A percentile compares a stretch with the other conserved stretches of the same genome.
phyloP scores from a whole-genome alignment of 2,329 filamentous ascomycete genomes.

The Rhytidhysteron rufulum region DNA sequence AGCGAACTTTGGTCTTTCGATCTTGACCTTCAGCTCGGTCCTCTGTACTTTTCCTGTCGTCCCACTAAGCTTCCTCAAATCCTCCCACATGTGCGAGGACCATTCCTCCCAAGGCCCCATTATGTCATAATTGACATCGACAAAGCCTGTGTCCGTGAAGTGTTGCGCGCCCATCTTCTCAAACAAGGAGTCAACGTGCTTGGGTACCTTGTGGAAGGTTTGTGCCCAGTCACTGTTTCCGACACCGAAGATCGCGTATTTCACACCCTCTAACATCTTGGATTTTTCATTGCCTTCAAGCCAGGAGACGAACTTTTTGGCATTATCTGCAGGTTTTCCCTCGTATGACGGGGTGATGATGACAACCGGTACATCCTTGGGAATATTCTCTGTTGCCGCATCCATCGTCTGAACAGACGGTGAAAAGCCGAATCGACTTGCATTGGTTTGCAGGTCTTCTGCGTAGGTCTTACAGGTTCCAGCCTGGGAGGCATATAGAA shows the following conservation, averaged over 20 bases:
- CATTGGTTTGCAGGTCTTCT: constrained; percentile 19
- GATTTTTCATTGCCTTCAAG: constrained; percentile 14
- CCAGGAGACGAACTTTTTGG: constrained; percentile 30
- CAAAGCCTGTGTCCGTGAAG: constrained; percentile 50
- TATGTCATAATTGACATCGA: constrained; percentile 45
- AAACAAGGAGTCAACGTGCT: constrained; percentile 38
- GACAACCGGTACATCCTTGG: constrained; percentile 23
- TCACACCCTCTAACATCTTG: constrained; percentile 15
- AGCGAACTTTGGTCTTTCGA: constrained; percentile 11
- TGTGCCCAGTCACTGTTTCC: constrained; percentile 27
- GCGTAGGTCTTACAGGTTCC: constrained; percentile 33
- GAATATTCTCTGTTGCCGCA: constrained; percentile 13
- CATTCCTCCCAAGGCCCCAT: constrained; percentile 16
- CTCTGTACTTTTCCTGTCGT: too few relatives aligned
- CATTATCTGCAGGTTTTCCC: constrained; percentile 34
- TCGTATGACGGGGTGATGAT: constrained; percentile 34
- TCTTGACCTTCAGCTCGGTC: constrained; percentile 3
- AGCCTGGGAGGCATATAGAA: constrained; percentile 28
- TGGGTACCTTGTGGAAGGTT: constrained; percentile 34
- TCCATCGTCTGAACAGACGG: constrained; percentile 22
- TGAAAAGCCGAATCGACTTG: constrained; percentile 17
- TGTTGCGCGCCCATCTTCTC: constrained; percentile 48
- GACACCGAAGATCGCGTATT: constrained; percentile 31
- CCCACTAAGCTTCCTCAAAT: too few relatives aligned
- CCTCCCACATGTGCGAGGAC: constrained; percentile 10